Evolutionary conservation across 2,329 filamentous ascomycete genomes (phyloP).

Genomic region (Xylariaceae sp.): DNA sequence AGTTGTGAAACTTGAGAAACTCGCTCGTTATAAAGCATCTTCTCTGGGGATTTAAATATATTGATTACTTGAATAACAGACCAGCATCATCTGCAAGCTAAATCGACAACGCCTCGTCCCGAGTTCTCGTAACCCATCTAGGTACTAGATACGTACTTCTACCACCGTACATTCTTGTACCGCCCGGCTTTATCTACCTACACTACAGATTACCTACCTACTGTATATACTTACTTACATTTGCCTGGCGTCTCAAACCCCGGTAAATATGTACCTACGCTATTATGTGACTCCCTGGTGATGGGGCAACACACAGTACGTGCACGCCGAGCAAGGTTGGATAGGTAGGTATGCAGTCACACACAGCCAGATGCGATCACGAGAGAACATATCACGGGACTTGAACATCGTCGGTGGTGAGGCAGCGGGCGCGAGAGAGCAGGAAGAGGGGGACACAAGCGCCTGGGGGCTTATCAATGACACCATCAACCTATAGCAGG

Average conservation of each 20-base stretch:
- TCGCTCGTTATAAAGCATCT: background rate
- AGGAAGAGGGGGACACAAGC: conserved; percentile 5
- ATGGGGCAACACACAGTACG: conserved; percentile 3
- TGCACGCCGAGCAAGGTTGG: background rate
- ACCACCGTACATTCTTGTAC: background rate
- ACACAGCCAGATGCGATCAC: conserved; percentile 29
- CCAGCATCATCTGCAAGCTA: background rate
- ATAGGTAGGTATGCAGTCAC: conserved; percentile 27
- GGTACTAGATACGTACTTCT: background rate
- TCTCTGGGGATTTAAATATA: background rate
- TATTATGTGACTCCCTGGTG: background rate
- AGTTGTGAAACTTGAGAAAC: background rate
- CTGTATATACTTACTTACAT: background rate
- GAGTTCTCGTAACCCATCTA: background rate
- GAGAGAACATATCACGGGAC: conserved; percentile 26
- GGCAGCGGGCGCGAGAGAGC: conserved; percentile 3
- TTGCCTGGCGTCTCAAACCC: conserved; percentile 12
- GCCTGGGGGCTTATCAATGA: conserved; percentile 14
- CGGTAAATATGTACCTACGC: background rate
- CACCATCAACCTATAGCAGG: conserved; percentile 12
- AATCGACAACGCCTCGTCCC: background rate
- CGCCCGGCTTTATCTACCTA: background rate
- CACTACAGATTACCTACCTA: background rate
- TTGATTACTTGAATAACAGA: background rate
- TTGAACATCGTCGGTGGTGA: conserved; percentile 15